Evolutionary conservation across 257 asterid species (phyloP).

Genomic region (Haberlea rhodopensis): DNA sequence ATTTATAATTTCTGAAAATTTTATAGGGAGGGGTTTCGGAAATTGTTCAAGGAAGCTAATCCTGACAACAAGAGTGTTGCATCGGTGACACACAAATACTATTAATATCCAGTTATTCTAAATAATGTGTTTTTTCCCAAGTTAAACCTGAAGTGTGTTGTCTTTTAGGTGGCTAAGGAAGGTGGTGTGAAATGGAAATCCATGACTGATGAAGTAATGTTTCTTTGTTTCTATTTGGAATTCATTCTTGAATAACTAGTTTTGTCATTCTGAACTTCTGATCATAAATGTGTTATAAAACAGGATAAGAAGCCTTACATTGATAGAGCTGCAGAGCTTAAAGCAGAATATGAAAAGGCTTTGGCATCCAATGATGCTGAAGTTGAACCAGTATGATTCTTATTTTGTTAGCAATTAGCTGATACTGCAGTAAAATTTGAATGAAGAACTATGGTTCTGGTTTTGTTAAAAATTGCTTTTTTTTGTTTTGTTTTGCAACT

Average conservation of each 20-base stretch:
- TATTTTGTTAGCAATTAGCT: not conserved
- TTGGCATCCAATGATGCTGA: constrained; percentile 31
- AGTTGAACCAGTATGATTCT: constrained; percentile 35
- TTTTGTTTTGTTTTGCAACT: not conserved
- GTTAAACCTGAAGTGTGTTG: not conserved
- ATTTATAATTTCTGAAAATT: not conserved
- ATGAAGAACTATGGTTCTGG: not conserved
- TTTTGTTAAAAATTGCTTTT: not conserved
- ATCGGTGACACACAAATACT: constrained; percentile 29
- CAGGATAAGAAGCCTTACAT: constrained; percentile 62
- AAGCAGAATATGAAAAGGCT: constrained; percentile 59
- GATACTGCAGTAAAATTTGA: not conserved
- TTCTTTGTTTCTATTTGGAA: not conserved
- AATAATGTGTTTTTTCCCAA: not conserved
- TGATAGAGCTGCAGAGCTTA: constrained; percentile 77
- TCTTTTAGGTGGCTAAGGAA: constrained; percentile 68
- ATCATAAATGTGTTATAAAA: not conserved
- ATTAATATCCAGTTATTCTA: not conserved
- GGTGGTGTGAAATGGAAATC: constrained; percentile 87
- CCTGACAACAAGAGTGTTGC: constrained; percentile 66
- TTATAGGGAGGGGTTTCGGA: constrained; percentile 70
- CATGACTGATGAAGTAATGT: constrained; percentile 55
- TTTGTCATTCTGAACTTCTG: not conserved
- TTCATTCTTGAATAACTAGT: too few species aligned
- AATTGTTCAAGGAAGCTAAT: constrained; percentile 62